phyloP scores from a whole-genome alignment of 2,329 filamentous ascomycete genomes.

The Amauroascus niger region DNA sequence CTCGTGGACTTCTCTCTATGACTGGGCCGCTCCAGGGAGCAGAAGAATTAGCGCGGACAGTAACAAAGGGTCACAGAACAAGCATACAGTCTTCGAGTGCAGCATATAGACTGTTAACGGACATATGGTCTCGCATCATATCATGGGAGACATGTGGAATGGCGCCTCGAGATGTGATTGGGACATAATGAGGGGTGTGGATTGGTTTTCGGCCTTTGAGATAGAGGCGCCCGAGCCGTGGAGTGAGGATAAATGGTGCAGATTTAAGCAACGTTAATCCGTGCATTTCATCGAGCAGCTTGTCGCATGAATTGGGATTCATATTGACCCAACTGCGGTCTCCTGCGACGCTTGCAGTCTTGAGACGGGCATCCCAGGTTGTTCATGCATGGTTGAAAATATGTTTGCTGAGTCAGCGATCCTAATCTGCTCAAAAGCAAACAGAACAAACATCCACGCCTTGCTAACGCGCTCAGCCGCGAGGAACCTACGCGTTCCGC shows the following conservation, averaged over 20 bases:
- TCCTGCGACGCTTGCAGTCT: too few species aligned
- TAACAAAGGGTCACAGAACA: not conserved
- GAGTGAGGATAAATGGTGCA: slow-evolving; percentile 32
- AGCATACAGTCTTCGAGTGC: slow-evolving; percentile 84
- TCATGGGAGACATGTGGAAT: slow-evolving; percentile 87
- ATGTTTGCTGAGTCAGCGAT: too few species aligned
- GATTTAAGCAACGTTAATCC: slow-evolving; percentile 31
- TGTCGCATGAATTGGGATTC: slow-evolving; percentile 21
- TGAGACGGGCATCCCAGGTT: too few species aligned
- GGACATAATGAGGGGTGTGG: slow-evolving; percentile 73
- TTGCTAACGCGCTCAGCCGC: too few species aligned
- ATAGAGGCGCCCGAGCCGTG: slow-evolving; percentile 59
- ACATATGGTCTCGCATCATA: slow-evolving; percentile 56
- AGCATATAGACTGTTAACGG: slow-evolving; percentile 63
- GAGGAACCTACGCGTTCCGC: too few species aligned
- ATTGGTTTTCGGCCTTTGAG: slow-evolving; percentile 56
- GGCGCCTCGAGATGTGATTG: slow-evolving; percentile 68
- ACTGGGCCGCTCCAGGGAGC: slow-evolving; percentile 43
- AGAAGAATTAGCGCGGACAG: slow-evolving; percentile 23
- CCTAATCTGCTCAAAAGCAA: too few species aligned
- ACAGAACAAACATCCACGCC: too few species aligned
- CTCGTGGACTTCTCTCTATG: slow-evolving; percentile 48
- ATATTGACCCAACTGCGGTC: slow-evolving; percentile 19
- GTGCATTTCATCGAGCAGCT: slow-evolving; percentile 28
- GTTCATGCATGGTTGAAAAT: too few species aligned